Evolutionary conservation across 257 asterid species (phyloP).

Genomic region (Solanum rostratum): DNA sequence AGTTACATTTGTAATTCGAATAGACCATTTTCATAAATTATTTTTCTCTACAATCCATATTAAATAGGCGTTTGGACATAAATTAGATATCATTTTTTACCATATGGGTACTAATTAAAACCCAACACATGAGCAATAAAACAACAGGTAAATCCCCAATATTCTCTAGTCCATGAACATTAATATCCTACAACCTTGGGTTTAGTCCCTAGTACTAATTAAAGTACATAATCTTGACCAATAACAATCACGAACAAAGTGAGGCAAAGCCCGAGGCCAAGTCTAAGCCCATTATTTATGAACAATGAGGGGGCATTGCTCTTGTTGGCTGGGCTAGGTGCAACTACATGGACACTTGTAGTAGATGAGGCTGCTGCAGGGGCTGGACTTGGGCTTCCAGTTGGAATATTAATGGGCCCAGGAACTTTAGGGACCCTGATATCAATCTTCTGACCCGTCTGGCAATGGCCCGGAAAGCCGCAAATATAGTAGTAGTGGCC

Average conservation of each 20-base stretch:
- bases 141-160: not conserved
- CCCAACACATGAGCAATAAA: not conserved
- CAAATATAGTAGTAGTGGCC: slow-evolving; percentile 56
- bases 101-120: not conserved
- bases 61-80: too few species aligned
- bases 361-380: slow-evolving; percentile 5
- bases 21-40: too few species aligned
- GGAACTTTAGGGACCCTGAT: slow-evolving; percentile 25
- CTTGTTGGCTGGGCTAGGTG: slow-evolving; percentile 26
- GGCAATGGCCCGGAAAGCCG: slow-evolving; percentile 58
- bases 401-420: not conserved
- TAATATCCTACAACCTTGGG: not conserved
- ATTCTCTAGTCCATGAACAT: not conserved
- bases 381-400: slow-evolving; percentile 3
- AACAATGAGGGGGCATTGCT: not conserved
- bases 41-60: too few species aligned
- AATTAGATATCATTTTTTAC: not conserved
- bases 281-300: not conserved
- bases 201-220: not conserved
- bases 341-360: slow-evolving; percentile 2
- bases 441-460: slow-evolving; percentile 53
- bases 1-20: not conserved
- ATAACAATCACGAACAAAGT: not conserved
- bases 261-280: not conserved
- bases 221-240: not conserved